These are phyloP conservation scores for Pezicula carpinea DNA, from an alignment of 2,329 filamentous ascomycete species.

Conservation along the genomic window DNA sequence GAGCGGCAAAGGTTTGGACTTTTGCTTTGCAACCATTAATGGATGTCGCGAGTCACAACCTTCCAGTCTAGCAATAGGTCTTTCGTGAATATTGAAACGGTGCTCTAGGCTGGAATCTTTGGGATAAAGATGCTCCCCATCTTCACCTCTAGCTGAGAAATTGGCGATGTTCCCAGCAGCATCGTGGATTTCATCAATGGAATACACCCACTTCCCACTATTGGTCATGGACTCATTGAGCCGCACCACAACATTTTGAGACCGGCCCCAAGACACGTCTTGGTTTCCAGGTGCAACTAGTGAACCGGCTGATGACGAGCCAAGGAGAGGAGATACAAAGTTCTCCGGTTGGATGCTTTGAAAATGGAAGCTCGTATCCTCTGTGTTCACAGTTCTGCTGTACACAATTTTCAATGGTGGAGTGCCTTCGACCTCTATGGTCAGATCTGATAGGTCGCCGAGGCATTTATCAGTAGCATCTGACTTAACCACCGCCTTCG, in stretches of 20 bases:
- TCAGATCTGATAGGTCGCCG: conserved; percentile 81
- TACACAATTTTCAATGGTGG: conserved; percentile 92
- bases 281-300: conserved; percentile 54
- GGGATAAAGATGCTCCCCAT: conserved; percentile 56
- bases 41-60: conserved; percentile 78
- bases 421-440: conserved; percentile 79
- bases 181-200: conserved; percentile 87
- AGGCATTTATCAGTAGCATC: conserved; percentile 68
- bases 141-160: conserved; percentile 63
- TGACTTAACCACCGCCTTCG: conserved; percentile 68
- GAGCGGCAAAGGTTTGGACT: conserved; percentile 64
- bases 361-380: conserved; percentile 80
- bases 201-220: conserved; percentile 81
- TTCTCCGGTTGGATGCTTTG: conserved; percentile 92
- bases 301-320: conserved; percentile 50
- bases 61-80: conserved; percentile 66
- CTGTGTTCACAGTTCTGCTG: conserved; percentile 78
- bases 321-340: conserved; percentile 71
- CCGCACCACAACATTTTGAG: conserved; percentile 71
- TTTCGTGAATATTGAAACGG: conserved; percentile 79
- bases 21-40: conserved; percentile 76
- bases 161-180: conserved; percentile 81
- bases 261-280: conserved; percentile 76
- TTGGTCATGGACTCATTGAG: conserved; percentile 84
- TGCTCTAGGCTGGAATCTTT: conserved; percentile 65